Conservation (phyloP, 352 stramenopile genomes). For the Globisporangium nunn region DNA sequence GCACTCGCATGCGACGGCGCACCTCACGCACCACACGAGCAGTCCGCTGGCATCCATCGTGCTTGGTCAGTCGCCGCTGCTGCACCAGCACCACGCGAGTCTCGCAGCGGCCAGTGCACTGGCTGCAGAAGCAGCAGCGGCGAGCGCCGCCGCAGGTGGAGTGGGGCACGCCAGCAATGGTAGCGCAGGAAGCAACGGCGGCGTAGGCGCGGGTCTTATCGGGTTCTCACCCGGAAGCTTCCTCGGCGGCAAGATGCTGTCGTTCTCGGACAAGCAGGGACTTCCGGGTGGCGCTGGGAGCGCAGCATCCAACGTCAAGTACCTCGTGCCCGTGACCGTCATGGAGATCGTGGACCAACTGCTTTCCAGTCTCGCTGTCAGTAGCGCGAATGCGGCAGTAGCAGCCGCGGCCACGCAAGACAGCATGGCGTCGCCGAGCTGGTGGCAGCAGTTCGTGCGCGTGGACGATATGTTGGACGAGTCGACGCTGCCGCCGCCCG, state of each 20-base stretch:
- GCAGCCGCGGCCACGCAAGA: background rate
- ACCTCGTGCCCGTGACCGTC: conserved; percentile 20
- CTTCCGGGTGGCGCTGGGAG: background rate
- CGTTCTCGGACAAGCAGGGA: conserved; percentile 10
- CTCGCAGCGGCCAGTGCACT: background rate
- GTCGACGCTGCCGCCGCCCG: conserved; percentile 1
- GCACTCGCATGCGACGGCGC: background rate
- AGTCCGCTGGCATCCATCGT: background rate
- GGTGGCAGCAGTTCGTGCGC: conserved; percentile 30
- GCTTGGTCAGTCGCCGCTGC: background rate
- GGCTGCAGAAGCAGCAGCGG: conserved; percentile 1
- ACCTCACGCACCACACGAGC: background rate
- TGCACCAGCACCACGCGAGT: background rate
- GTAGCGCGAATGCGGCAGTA: background rate
- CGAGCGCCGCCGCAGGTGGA: background rate
- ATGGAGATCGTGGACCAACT: conserved; percentile 39
- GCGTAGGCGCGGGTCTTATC: background rate
- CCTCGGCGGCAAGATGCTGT: conserved; percentile 12
- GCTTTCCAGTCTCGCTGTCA: conserved; percentile 16
- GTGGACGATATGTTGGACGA: conserved; percentile 22
- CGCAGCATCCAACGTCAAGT: conserved; percentile 11
- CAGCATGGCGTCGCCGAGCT: background rate
- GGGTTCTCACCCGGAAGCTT: conserved; percentile 14
- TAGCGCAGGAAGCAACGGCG: background rate
- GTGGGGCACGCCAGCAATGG: background rate